These are phyloP conservation scores for Lithospermum erythrorhizon DNA, from an alignment of 257 asterid species.

Conservation along the genomic window DNA sequence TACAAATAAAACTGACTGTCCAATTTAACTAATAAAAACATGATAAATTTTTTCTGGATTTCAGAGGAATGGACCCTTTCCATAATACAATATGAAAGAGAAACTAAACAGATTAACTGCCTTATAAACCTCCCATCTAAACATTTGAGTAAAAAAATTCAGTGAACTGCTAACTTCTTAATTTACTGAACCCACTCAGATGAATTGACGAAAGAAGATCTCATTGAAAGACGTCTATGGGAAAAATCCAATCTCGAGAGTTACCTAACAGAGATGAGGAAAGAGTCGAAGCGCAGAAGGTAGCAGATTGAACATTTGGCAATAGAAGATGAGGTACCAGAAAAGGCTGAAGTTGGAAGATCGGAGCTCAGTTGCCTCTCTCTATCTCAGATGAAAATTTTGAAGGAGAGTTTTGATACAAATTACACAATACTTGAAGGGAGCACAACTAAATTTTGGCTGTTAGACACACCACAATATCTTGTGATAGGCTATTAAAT, in stretches of 20 bases:
- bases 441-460: background rate
- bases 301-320: background rate
- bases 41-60: too few species aligned
- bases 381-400: too few species aligned
- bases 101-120: too few species aligned
- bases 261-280: background rate
- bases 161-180: background rate
- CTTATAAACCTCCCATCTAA: too few species aligned
- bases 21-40: background rate
- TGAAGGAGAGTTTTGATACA: background rate
- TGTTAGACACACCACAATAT: background rate
- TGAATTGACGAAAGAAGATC: background rate
- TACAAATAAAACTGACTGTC: background rate
- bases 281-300: background rate
- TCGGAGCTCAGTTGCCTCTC: background rate
- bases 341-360: background rate
- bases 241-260: background rate
- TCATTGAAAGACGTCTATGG: background rate
- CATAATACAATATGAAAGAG: too few species aligned
- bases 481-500: background rate
- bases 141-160: too few species aligned
- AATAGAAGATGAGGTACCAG: background rate
- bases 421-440: background rate
- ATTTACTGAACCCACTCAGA: background rate
- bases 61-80: too few species aligned